Conservation (phyloP, 306 rosid genomes). For the Quercus gilva region DNA sequence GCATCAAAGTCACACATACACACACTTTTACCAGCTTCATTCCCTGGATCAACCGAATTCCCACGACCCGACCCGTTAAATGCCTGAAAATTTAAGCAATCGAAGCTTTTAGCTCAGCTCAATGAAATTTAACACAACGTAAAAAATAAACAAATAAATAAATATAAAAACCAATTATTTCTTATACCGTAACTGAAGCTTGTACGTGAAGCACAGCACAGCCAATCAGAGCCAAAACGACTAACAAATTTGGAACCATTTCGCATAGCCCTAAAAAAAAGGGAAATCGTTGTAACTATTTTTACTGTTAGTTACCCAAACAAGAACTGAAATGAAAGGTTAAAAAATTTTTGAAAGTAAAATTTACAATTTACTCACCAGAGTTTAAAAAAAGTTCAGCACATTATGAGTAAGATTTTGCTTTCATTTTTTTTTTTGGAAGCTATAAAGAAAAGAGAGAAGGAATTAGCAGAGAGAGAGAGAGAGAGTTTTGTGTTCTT, state of each 20-base stretch:
- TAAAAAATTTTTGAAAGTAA: background rate
- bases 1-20: background rate
- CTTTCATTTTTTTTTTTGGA: background rate
- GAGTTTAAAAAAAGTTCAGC: background rate
- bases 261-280: slow-evolving; percentile 26
- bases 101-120: slow-evolving; percentile 5
- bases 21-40: slow-evolving; percentile 33
- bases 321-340: background rate
- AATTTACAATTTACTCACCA: background rate
- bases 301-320: background rate
- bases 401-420: background rate
- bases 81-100: slow-evolving; percentile 25
- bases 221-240: slow-evolving; percentile 21
- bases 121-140: background rate
- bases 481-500: background rate
- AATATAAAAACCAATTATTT: background rate
- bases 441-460: background rate
- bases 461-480: background rate
- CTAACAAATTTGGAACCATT: slow-evolving; percentile 24
- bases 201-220: slow-evolving; percentile 18
- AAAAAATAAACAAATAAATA: background rate
- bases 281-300: slow-evolving; percentile 1
- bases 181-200: slow-evolving; percentile 39
- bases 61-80: slow-evolving; percentile 23
- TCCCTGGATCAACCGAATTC: slow-evolving; percentile 27